Evolutionary conservation across 352 stramenopile species (phyloP).

Genomic region (Phytophthora fragariaefolia): DNA sequence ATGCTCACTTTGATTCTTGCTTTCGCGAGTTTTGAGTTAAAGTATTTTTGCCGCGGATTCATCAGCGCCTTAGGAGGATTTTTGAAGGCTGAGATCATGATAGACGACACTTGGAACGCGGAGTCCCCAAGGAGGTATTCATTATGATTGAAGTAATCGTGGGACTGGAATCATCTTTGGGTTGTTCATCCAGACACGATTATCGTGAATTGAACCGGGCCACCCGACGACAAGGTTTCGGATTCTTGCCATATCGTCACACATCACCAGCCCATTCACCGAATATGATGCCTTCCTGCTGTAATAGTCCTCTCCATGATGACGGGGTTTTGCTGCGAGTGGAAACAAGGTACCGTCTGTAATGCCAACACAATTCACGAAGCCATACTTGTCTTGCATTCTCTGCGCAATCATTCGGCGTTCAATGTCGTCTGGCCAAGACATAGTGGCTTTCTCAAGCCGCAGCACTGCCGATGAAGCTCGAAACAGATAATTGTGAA

Average conservation of each 20-base stretch:
- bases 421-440: conserved; percentile 3
- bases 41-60: background rate
- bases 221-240: background rate
- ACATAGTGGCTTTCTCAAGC: background rate
- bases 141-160: background rate
- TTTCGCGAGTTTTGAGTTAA: background rate
- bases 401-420: background rate
- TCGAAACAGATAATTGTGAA: conserved; percentile 17
- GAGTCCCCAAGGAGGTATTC: background rate
- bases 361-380: conserved; percentile 13
- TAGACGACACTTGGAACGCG: background rate
- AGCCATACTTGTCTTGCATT: background rate
- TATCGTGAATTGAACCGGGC: background rate
- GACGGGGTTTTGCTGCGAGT: background rate
- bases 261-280: background rate
- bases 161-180: background rate
- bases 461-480: background rate
- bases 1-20: background rate
- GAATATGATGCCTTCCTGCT: conserved; percentile 8
- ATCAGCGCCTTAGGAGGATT: background rate
- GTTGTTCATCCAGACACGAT: background rate
- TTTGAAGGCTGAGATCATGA: conserved; percentile 1
- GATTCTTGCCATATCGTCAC: background rate
- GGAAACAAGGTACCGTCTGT: conserved; percentile 12
- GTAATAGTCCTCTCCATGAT: conserved; percentile 10